These are phyloP conservation scores for Sphaerosporella brunnea DNA, from an alignment of 495 filamentous ascomycete genomes.

Conservation along the genomic window DNA sequence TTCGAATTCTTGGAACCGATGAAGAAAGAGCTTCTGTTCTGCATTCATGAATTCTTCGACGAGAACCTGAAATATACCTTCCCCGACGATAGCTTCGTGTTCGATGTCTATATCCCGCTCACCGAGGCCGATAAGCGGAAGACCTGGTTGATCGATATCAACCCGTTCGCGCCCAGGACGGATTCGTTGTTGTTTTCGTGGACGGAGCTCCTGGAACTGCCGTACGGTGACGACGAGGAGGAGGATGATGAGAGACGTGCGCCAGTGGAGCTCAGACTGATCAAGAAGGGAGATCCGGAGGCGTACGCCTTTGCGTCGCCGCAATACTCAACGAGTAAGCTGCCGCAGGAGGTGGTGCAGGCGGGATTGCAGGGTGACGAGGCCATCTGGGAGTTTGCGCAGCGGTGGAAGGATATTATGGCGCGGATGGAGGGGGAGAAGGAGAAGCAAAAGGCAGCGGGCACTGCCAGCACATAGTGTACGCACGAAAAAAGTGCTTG, in stretches of 20 bases:
- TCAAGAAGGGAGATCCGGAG: constrained; percentile 36
- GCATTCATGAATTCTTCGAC: constrained; percentile 58
- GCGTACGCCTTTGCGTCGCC: constrained; percentile 60
- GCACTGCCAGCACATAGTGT: too few species aligned
- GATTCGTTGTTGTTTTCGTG: constrained; percentile 82
- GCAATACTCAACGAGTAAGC: constrained; percentile 87
- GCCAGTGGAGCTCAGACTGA: constrained; percentile 56
- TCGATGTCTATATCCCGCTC: constrained; percentile 80
- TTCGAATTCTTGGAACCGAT: constrained; percentile 63
- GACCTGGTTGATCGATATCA: constrained; percentile 82
- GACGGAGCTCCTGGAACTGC: constrained; percentile 61
- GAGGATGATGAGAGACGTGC: constrained; percentile 24
- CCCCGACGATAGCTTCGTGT: constrained; percentile 64
- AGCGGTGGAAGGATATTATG: constrained; percentile 67
- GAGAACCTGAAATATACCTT: constrained; percentile 54
- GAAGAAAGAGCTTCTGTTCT: constrained; percentile 39
- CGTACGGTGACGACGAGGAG: constrained; percentile 28
- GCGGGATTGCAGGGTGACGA: constrained; percentile 58
- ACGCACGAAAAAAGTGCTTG: too few species aligned
- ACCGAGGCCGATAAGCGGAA: constrained; percentile 38
- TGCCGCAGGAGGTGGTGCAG: constrained; percentile 88
- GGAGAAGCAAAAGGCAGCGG: too few species aligned
- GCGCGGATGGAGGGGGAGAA: constrained; percentile 30
- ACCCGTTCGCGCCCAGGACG: constrained; percentile 82
- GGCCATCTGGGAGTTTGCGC: constrained; percentile 68